Conservation (phyloP, 2,329 filamentous ascomycete species). For the Fusarium nematophilum region DNA sequence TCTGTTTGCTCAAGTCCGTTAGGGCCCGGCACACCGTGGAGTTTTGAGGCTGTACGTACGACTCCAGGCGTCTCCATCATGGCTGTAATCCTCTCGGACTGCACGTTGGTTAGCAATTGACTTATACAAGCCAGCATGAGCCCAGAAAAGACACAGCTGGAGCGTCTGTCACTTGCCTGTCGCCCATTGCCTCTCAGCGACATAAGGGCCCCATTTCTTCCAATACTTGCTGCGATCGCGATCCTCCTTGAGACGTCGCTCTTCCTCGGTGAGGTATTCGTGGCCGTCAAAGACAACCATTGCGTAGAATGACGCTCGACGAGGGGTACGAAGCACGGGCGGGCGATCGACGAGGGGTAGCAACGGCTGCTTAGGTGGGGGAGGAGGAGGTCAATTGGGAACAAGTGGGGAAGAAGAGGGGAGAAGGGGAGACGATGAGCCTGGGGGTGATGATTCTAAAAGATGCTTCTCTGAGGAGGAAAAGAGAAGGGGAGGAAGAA, state of each 20-base stretch:
- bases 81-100: conserved; percentile 91
- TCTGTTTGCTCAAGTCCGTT: conserved; percentile 66
- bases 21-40: conserved; percentile 20
- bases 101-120: conserved; percentile 39
- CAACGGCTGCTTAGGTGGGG: conserved; percentile 29
- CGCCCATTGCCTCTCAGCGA: conserved; percentile 95
- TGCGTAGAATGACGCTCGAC: conserved; percentile 20
- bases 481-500: conserved; percentile 4
- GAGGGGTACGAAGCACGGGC: conserved; percentile 34
- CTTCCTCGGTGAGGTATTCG: conserved; percentile 89
- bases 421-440: conserved; percentile 15
- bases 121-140: conserved; percentile 14
- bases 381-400: conserved; percentile 33
- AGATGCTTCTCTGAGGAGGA: conserved; percentile 22
- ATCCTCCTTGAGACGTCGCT: conserved; percentile 89
- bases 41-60: conserved; percentile 67
- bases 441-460: conserved; percentile 16
- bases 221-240: conserved; percentile 87
- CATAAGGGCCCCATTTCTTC: conserved; percentile 98
- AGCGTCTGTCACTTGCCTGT: conserved; percentile 70
- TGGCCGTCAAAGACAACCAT: conserved; percentile 94
- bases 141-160: conserved; percentile 6
- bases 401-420: conserved; percentile 27
- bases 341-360: conserved; percentile 40
- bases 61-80: conserved; percentile 94